phyloP scores from a whole-genome alignment of 768 basidiomycete genomes.

The Botryobasidium botryosum region DNA sequence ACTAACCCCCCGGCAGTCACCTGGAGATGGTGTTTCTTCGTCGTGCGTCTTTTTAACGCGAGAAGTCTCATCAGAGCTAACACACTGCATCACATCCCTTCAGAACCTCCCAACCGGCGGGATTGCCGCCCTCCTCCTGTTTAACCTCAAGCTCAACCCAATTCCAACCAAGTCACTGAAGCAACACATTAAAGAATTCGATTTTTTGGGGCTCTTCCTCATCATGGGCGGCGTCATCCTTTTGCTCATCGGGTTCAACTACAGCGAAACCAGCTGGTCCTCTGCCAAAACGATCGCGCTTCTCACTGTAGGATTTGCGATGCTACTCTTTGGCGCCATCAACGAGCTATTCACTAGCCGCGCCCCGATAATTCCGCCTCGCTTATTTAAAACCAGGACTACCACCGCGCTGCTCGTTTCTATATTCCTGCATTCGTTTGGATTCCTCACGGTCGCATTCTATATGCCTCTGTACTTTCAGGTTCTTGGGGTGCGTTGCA shows the following conservation, averaged over 20 bases:
- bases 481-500: conserved; percentile 44
- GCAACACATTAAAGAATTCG: conserved; percentile 45
- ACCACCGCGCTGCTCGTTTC: conserved; percentile 42
- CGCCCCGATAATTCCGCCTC: conserved; percentile 56
- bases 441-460: conserved; percentile 36
- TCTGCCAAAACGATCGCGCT: conserved; percentile 41
- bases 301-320: conserved; percentile 37
- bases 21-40: too few relatives aligned
- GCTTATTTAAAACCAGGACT: conserved; percentile 68
- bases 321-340: conserved; percentile 31
- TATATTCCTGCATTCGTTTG: conserved; percentile 43
- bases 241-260: conserved; percentile 56
- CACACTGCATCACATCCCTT: too few relatives aligned
- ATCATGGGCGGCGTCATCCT: conserved; percentile 50
- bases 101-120: conserved; percentile 60
- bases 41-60: too few relatives aligned
- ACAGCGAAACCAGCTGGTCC: conserved; percentile 50
- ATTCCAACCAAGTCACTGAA: conserved; percentile 38
- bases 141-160: conserved; percentile 64
- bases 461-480: conserved; percentile 66
- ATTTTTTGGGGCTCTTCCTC: conserved; percentile 48
- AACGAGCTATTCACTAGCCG: conserved; percentile 47
- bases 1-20: too few relatives aligned
- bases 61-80: too few relatives aligned
- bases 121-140: conserved; percentile 40